Percentiles rank a stretch among this genome's conserved stretches.
Conservation (phyloP, 2,329 filamentous ascomycete species). For the Talaromyces atroroseus region DNA sequence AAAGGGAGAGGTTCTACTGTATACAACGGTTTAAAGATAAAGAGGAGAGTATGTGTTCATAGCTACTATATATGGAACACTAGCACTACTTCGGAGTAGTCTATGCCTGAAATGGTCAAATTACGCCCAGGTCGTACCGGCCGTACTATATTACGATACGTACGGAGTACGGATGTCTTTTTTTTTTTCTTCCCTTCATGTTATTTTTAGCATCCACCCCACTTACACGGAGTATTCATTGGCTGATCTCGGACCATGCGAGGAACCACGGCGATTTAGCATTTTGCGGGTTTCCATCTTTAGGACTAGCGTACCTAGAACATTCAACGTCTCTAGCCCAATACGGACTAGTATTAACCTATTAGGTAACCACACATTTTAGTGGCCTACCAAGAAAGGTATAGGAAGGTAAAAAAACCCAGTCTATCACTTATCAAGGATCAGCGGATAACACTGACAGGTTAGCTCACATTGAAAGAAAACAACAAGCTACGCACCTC, state of each 20-base stretch:
- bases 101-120: not conserved
- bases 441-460: not conserved
- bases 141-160: not conserved
- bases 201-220: slow-evolving; percentile 6
- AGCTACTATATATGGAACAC: not conserved
- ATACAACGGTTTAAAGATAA: too few species aligned
- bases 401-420: too few species aligned
- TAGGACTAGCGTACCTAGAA: not conserved
- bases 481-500: not conserved
- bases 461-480: not conserved
- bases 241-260: not conserved
- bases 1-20: too few species aligned
- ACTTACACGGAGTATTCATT: not conserved
- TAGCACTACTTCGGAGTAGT: not conserved
- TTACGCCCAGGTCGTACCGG: not conserved
- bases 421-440: not conserved
- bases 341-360: not conserved
- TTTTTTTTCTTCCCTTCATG: not conserved
- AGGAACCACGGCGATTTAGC: not conserved
- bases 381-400: not conserved
- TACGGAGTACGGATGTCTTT: not conserved
- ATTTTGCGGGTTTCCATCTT: not conserved
- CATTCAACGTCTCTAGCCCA: not conserved
- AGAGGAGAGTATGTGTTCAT: not conserved
- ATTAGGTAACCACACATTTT: not conserved